Conservation (phyloP, 75 land plant genomes). For the Azolla pinnata region DNA sequence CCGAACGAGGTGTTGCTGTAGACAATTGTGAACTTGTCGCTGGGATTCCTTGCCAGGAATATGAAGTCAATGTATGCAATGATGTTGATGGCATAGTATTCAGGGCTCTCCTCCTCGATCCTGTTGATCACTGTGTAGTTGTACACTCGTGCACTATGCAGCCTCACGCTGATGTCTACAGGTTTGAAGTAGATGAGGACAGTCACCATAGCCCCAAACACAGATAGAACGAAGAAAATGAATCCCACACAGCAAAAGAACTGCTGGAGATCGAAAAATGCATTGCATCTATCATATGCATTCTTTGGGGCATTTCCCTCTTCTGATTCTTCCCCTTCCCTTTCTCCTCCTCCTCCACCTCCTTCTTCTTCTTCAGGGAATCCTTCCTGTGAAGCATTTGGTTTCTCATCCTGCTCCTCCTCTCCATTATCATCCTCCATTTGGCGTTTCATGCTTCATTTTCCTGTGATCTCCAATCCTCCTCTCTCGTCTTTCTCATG, state of each 20-base stretch:
- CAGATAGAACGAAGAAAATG: not conserved
- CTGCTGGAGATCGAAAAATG: not conserved
- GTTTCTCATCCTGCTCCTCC: no score
- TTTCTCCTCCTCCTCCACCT: not conserved
- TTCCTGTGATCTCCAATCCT: no score
- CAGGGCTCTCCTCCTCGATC: not conserved
- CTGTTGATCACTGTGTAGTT: not conserved
- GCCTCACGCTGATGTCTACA: not conserved
- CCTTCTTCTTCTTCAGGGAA: not conserved
- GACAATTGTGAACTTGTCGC: not conserved
- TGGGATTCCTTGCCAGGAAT: conserved; percentile 2
- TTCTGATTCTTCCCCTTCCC: not conserved
- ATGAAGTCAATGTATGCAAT: not conserved
- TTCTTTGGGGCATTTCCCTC: not conserved
- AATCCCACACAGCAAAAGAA: not conserved
- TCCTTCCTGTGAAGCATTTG: no score
- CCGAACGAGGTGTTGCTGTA: conserved; percentile 1
- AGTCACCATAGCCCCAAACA: not conserved
- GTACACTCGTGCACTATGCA: not conserved
- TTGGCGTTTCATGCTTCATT: no score
- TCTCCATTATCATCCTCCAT: no score
- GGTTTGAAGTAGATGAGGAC: not conserved
- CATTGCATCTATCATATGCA: not conserved
- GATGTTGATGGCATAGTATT: not conserved
- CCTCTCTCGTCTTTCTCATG: no score